phyloP scores from a whole-genome alignment of 768 basidiomycete genomes.

The Serendipita vermifera region DNA sequence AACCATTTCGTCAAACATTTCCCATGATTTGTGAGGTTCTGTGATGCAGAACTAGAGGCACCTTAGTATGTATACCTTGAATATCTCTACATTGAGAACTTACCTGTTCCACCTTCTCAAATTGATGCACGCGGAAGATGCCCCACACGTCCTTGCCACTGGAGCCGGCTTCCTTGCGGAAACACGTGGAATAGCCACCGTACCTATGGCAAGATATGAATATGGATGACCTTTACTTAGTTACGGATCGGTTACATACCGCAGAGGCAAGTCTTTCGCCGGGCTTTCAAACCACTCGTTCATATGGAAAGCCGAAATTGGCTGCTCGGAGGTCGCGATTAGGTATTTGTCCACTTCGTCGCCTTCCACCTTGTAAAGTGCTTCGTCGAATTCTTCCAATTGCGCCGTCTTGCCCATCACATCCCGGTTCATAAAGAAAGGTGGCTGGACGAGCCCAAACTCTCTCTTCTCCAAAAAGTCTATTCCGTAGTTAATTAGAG shows the following conservation, averaged over 20 bases:
- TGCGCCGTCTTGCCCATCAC: slow-evolving; percentile 97
- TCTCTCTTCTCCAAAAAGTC: slow-evolving; percentile 73
- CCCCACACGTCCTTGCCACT: slow-evolving; percentile 99
- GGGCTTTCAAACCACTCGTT: slow-evolving; percentile 98
- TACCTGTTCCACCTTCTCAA: slow-evolving; percentile 86
- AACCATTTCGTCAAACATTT: slow-evolving; percentile 85
- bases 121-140: slow-evolving; percentile 99
- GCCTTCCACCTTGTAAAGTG: slow-evolving; percentile 89
- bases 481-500: slow-evolving; percentile 85
- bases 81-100: no score
- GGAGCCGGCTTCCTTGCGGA: slow-evolving; percentile 97
- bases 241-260: slow-evolving; percentile 66
- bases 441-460: slow-evolving; percentile 92
- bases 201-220: slow-evolving; percentile 25
- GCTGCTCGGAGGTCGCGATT: slow-evolving; percentile 98
- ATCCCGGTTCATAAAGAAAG: slow-evolving; percentile 98
- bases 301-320: slow-evolving; percentile 88
- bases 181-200: slow-evolving; percentile 67
- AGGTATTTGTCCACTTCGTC: slow-evolving; percentile 95
- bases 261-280: slow-evolving; percentile 79
- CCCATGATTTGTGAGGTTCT: slow-evolving; percentile 88
- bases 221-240: background rate
- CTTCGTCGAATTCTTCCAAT: slow-evolving; percentile 96
- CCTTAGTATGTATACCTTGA: background rate
- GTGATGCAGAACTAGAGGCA: slow-evolving; percentile 73